These are phyloP conservation scores for Penicillium parvum DNA, from an alignment of 495 filamentous ascomycete genomes.

Conservation along the genomic window DNA sequence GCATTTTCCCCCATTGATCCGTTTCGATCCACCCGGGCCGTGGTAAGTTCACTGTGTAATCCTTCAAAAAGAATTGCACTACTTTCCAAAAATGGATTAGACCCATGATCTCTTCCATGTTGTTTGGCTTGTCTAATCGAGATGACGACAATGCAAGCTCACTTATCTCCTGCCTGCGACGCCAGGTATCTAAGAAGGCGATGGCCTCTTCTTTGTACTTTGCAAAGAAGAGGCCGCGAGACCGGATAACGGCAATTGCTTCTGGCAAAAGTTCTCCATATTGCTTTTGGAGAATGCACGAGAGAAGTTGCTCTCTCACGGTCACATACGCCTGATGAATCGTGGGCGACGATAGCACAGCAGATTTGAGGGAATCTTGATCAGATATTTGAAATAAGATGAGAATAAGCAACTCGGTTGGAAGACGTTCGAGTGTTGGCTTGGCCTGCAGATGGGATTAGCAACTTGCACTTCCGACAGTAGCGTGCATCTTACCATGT, in stretches of 20 bases:
- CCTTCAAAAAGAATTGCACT: slow-evolving; percentile 12
- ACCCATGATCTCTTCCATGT: slow-evolving; percentile 6
- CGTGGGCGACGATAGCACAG: slow-evolving; percentile 18
- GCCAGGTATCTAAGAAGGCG: slow-evolving; percentile 15
- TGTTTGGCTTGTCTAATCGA: neutral
- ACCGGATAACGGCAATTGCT: slow-evolving; percentile 17
- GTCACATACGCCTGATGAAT: slow-evolving; percentile 19
- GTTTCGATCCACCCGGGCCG: slow-evolving; percentile 11
- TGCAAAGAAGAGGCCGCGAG: slow-evolving; percentile 5
- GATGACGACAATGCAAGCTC: neutral
- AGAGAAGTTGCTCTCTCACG: slow-evolving; percentile 11
- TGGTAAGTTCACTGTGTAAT: slow-evolving; percentile 11
- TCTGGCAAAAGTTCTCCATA: slow-evolving; percentile 11
- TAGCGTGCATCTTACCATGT: too few species aligned
- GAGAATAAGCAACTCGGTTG: slow-evolving; percentile 17
- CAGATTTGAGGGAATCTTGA: slow-evolving; percentile 10
- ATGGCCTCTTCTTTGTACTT: slow-evolving; percentile 8
- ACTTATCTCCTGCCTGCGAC: slow-evolving; percentile 12
- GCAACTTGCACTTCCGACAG: too few species aligned
- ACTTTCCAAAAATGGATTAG: slow-evolving; percentile 14
- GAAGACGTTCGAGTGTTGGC: slow-evolving; percentile 21
- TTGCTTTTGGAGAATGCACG: slow-evolving; percentile 4
- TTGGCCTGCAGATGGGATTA: too few species aligned
- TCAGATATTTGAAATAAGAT: slow-evolving; percentile 14
- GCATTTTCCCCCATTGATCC: slow-evolving; percentile 5